Percentiles rank a stretch among this genome's conserved stretches.
These are phyloP conservation scores for Sarcodon aspratus DNA, from an alignment of 768 basidiomycete species.

Conservation along the genomic window DNA sequence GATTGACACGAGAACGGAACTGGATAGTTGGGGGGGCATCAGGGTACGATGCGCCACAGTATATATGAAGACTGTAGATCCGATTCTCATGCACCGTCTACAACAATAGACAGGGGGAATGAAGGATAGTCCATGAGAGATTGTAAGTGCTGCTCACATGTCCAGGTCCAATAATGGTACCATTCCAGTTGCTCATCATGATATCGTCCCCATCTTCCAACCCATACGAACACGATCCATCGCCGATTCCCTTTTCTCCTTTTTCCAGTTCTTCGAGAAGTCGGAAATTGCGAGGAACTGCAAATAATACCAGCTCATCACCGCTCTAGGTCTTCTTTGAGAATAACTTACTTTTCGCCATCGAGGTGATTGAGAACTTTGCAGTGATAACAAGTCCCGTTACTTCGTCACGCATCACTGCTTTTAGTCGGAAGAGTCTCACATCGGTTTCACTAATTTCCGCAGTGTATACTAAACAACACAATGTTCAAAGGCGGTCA, in stretches of 20 bases:
- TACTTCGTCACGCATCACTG: too few species aligned
- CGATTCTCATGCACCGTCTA: slow-evolving; percentile 98
- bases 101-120: slow-evolving; percentile 1
- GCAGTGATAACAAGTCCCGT: too few species aligned
- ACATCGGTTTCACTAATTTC: not conserved
- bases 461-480: not conserved
- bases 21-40: slow-evolving; percentile 70
- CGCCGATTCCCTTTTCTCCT: slow-evolving; percentile 98
- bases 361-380: slow-evolving; percentile 2
- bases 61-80: slow-evolving; percentile 91
- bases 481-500: slow-evolving; percentile 64
- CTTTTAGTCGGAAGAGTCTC: too few species aligned
- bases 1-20: slow-evolving; percentile 83
- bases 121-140: slow-evolving; percentile 5
- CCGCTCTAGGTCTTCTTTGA: not conserved
- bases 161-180: slow-evolving; percentile 97
- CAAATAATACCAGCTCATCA: not conserved
- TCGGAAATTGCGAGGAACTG: slow-evolving; percentile 94
- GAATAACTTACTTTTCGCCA: slow-evolving; percentile 21
- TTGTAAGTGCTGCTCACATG: slow-evolving; percentile 48
- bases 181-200: slow-evolving; percentile 97
- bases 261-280: slow-evolving; percentile 98
- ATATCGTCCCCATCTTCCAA: slow-evolving; percentile 93
- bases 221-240: slow-evolving; percentile 96
- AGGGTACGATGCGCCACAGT: slow-evolving; percentile 68